Percentiles rank a stretch among this genome's conserved stretches.
Conservation (phyloP, 2,329 filamentous ascomycete species). For the Aspergillus persii region DNA sequence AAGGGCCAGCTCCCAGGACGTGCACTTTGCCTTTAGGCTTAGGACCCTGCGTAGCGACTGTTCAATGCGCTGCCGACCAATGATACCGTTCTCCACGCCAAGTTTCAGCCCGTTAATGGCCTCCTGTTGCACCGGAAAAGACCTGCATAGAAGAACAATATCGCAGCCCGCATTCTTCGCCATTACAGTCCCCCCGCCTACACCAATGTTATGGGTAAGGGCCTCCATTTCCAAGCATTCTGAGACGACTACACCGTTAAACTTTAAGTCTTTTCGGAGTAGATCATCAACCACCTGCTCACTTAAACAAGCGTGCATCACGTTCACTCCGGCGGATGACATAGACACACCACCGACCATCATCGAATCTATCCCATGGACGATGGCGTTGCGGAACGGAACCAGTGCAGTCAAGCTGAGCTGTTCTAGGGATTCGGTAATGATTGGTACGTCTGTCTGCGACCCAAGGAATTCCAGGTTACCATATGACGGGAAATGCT, state of each 20-base stretch:
- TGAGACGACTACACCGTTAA: constrained; percentile 88
- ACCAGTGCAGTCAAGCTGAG: constrained; percentile 87
- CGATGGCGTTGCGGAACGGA: constrained; percentile 86
- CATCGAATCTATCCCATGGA: constrained; percentile 84
- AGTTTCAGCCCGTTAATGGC: constrained; percentile 86
- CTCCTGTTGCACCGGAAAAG: constrained; percentile 84
- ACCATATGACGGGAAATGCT: constrained; percentile 95
- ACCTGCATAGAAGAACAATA: constrained; percentile 81
- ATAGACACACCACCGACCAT: constrained; percentile 95
- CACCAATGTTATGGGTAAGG: constrained; percentile 91
- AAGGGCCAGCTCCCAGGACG: constrained; percentile 87
- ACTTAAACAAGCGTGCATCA: constrained; percentile 90
- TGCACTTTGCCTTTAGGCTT: constrained; percentile 77
- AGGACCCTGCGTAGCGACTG: constrained; percentile 78
- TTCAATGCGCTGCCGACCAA: constrained; percentile 74
- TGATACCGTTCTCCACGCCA: constrained; percentile 85
- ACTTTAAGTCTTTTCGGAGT: constrained; percentile 81
- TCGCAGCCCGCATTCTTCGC: constrained; percentile 96
- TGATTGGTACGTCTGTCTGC: constrained; percentile 87
- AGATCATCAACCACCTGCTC: constrained; percentile 91
- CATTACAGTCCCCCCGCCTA: constrained; percentile 95
- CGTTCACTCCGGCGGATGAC: constrained; percentile 85
- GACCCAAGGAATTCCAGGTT: constrained; percentile 92
- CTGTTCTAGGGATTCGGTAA: constrained; percentile 90
- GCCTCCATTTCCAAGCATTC: constrained; percentile 98